Percentiles rank a stretch among this genome's conserved stretches.
phyloP scores from a whole-genome alignment of 148 eudicot species.

The Limonium bicolor region DNA sequence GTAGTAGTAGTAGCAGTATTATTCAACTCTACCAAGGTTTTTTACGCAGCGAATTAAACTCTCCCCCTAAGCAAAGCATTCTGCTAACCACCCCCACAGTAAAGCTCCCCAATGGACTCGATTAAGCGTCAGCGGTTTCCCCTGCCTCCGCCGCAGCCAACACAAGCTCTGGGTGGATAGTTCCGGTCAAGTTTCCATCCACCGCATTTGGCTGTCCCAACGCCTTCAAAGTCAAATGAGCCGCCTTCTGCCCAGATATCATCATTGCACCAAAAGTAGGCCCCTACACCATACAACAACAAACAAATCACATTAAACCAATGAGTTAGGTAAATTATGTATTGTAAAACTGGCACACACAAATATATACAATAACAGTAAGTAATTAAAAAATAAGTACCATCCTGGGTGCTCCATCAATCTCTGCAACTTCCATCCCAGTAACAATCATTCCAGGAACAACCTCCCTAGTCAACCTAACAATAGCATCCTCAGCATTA shows the following conservation, averaged over 20 bases:
- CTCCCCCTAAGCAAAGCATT: no score
- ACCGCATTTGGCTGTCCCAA: conserved; percentile 70
- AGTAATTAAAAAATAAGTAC: no score
- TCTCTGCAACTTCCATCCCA: conserved; percentile 98
- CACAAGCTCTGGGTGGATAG: conserved; percentile 32
- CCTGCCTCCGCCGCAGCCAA: conserved; percentile 38
- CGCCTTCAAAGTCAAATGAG: conserved; percentile 73
- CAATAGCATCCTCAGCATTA: conserved; percentile 87
- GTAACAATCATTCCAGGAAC: conserved; percentile 98
- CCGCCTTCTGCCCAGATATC: conserved; percentile 96
- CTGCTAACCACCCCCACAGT: no score
- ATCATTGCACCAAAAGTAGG: conserved; percentile 99
- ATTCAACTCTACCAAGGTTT: no score
- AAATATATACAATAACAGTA: no score
- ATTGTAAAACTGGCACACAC: no score
- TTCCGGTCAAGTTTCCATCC: conserved; percentile 32
- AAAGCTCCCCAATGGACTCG: no score
- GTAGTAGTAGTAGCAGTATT: no score
- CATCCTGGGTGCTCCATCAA: conserved; percentile 93
- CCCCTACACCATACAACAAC: conserved; percentile 41
- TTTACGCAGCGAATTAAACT: no score
- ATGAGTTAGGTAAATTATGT: no score
- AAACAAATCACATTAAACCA: no score
- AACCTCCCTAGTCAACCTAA: conserved; percentile 65
- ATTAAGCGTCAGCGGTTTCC: conserved; percentile 38